Evolutionary conservation across 192 early-diverging fungal genomes (phyloP), one percentile per base, ranked within the genome.

Genomic region (Ramicandelaber brevisporus): DNA sequence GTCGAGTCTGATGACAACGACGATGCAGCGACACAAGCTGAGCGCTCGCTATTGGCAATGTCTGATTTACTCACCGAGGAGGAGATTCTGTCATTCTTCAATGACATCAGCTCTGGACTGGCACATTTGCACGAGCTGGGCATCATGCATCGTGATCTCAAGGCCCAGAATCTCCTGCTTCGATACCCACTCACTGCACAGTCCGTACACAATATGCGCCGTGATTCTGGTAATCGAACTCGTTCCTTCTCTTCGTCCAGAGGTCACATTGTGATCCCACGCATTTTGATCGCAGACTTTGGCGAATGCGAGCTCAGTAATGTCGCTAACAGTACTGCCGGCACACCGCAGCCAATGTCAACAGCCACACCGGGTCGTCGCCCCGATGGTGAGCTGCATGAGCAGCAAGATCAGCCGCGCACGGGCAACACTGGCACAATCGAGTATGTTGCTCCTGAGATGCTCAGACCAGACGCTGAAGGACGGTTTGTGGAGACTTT

Each of bases 241-340:
- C n/a, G n/a, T n/a, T n/a, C n/a, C n/a, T n/a, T n/a, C n/a, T n/a
- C n/a, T n/a, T n/a, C n/a, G n/a, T n/a, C n/a, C n/a, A n/a, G n/a
- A n/a, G n/a, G n/a, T n/a, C n/a, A n/a, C n/a, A n/a, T n/a, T n/a
- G n/a, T 37, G 40, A 56, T 53, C 12, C 87, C 88, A 1, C 57
- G 73, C 8, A 56, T 96, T 3, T 47, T 96, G 33, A 70, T 96
- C 25, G 84, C 84, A 0, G 90, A 96, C 55, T 96, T 96, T 64
- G 90, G 90, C 36, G 90, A 96, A 40, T 96, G 90, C 54, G 90
- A 90, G 46, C 56, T 84, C n/a, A n/a, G n/a, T n/a, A n/a, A n/a
- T n/a, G n/a, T n/a, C n/a, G n/a, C n/a, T n/a, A n/a, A n/a, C n/a
- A n/a, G n/a, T n/a, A n/a, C n/a, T n/a, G n/a, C n/a, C n/a, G n/a